These are phyloP conservation scores for Fusarium buharicum DNA, from an alignment of 2,329 filamentous ascomycete species.

Conservation along the genomic window DNA sequence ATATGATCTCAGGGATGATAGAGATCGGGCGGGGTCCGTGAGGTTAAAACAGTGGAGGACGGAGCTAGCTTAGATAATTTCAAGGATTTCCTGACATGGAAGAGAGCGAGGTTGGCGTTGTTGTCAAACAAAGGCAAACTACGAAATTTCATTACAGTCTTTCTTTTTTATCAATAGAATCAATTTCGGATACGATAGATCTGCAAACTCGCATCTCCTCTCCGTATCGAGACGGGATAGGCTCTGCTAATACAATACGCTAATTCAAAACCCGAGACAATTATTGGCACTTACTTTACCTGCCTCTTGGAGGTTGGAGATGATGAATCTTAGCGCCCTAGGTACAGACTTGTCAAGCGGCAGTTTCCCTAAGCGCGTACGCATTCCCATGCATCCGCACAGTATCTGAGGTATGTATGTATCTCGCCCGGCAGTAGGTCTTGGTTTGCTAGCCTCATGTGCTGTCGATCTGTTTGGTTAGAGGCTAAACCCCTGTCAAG, in stretches of 20 bases:
- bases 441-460: background rate
- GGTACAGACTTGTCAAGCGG: constrained; percentile 20
- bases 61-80: constrained; percentile 9
- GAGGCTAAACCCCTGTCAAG: constrained; percentile 4
- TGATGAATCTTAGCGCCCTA: constrained; percentile 13
- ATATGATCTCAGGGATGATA: constrained; percentile 10
- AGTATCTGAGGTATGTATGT: background rate
- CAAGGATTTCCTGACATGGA: no score
- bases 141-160: no score
- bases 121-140: background rate
- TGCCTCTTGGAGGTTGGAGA: constrained; percentile 10
- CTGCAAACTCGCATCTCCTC: constrained; percentile 3
- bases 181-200: background rate
- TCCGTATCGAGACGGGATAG: constrained; percentile 20
- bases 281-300: background rate
- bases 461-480: constrained; percentile 4
- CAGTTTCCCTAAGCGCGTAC: constrained; percentile 22
- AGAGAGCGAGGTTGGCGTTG: background rate
- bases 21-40: constrained; percentile 17
- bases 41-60: constrained; percentile 5
- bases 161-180: background rate
- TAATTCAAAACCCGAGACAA: no score
- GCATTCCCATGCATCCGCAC: background rate
- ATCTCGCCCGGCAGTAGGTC: no score
- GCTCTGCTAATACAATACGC: no score